Conservation (phyloP, 768 basidiomycete genomes). For the Tulasnella sp. region DNA sequence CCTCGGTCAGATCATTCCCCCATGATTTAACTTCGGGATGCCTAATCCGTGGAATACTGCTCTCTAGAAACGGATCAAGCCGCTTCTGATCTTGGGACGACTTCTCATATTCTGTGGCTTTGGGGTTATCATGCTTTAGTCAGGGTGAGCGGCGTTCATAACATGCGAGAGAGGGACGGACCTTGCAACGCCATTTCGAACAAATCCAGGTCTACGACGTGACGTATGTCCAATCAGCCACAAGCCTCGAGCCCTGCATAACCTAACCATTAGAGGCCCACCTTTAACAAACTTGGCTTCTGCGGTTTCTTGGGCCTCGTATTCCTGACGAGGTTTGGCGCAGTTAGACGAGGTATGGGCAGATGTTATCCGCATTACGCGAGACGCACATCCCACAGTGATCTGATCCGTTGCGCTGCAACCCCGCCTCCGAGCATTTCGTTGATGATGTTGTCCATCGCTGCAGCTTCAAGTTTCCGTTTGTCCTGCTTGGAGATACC, state of each 20-base stretch:
- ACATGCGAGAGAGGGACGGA: constrained; percentile 24
- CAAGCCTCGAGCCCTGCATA: neutral
- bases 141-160: neutral
- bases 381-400: constrained; percentile 59
- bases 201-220: constrained; percentile 61
- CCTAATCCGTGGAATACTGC: constrained; percentile 60
- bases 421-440: constrained; percentile 73
- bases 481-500: constrained; percentile 79
- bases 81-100: constrained; percentile 36
- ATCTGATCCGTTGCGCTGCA: constrained; percentile 57
- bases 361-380: neutral
- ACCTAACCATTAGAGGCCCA: constrained; percentile 22
- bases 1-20: constrained; percentile 50
- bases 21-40: constrained; percentile 68
- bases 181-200: constrained; percentile 87
- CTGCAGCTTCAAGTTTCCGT: constrained; percentile 64
- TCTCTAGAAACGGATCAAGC: constrained; percentile 74
- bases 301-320: constrained; percentile 61
- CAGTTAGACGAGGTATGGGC: neutral
- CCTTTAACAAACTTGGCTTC: constrained; percentile 89
- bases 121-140: neutral
- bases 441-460: constrained; percentile 82
- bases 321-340: constrained; percentile 54
- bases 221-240: neutral
- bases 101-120: constrained; percentile 69